Base-by-base conservation (phyloP, 1,284 basidiomycete genomes). In the Microbotryum silenes-acaulis region DNA sequence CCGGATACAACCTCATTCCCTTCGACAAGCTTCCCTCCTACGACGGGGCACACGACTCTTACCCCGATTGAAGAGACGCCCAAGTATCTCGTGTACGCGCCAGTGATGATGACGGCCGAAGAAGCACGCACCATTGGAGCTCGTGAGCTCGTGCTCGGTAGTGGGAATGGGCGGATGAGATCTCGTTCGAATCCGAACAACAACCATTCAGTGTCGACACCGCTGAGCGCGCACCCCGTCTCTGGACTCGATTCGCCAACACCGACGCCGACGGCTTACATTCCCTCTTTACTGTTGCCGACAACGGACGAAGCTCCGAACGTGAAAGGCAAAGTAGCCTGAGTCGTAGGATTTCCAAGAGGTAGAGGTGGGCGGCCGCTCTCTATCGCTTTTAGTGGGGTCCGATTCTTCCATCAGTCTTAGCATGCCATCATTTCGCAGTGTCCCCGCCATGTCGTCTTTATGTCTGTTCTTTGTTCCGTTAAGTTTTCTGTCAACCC, bases 71-170 rank as follows among this genome's bases (percentile, higher is more conserved):
- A 45, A 16, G 51, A 21, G 33, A 25, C 31, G 44, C 46, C 27
- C 21, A 56, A 52, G 45, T 55, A 59, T 10, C 57, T 65, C 20
- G 64, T 65, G 18, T 65, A 65, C 27, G 61, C 61, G 2, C 64
- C 64, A 8, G 64, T 65, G n/a, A 51, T 60, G 47, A 60, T 66
- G 33, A 49, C 61, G 2, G 37, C 59, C 3, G 61, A 63, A 44
- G 64, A 66, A 47, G 64, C 64, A 1, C 51, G 58, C 29, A 50
- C 54, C 1, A 37, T 47, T 20, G 64, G 64, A 23, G 64, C 64
- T 20, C 52, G 47, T 20, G 64, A 66, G 29, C 33, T 66, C 20
- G 50, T 57, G n/a, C 57, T 65, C 29, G 51, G 51, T 12, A 33
- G 51, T 33, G 33, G 51, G 23, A 50, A 4, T 20, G 16, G 48